Conservation (phyloP, 2,329 filamentous ascomycete genomes). For the Pyricularia pennisetigena region DNA sequence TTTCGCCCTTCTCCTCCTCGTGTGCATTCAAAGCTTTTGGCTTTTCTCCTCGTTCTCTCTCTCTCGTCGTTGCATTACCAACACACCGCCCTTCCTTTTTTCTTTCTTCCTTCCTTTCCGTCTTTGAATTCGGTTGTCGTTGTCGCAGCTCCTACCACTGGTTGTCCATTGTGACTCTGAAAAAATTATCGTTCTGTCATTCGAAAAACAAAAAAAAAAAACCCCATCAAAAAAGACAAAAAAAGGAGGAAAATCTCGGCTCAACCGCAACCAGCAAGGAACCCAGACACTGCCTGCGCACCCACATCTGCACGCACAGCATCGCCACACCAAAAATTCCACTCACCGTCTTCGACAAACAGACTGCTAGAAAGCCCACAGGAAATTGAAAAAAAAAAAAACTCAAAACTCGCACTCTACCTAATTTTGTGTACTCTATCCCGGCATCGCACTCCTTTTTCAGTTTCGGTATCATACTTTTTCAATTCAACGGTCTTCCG, state of each 20-base stretch:
- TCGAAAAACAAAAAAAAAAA: constrained; percentile 13
- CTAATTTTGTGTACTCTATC: constrained; percentile 3
- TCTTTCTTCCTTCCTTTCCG: constrained; percentile 18
- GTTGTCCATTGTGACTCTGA: constrained; percentile 7
- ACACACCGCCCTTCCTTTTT: constrained; percentile 16
- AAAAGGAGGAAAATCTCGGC: constrained; percentile 10
- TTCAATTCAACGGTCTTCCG: constrained; percentile 1
- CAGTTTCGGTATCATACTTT: not conserved
- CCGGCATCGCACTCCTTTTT: not conserved
- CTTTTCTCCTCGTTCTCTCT: constrained; percentile 21
- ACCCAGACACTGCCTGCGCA: not conserved
- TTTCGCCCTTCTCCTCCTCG: not conserved
- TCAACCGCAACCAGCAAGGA: not conserved
- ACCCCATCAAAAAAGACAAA: constrained; percentile 16
- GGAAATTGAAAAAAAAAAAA: not conserved
- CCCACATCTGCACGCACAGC: not conserved
- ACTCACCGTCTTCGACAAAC: not conserved
- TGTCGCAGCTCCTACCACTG: constrained; percentile 15
- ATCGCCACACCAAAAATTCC: not conserved
- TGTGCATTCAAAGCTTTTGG: constrained; percentile 10
- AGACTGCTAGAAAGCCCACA: not conserved
- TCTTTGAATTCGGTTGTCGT: constrained; percentile 21
- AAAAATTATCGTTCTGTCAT: constrained; percentile 8
- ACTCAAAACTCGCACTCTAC: not conserved
- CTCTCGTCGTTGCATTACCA: constrained; percentile 6